Conservation (phyloP, 495 filamentous ascomycete genomes). For the Cairneyella variabilis region DNA sequence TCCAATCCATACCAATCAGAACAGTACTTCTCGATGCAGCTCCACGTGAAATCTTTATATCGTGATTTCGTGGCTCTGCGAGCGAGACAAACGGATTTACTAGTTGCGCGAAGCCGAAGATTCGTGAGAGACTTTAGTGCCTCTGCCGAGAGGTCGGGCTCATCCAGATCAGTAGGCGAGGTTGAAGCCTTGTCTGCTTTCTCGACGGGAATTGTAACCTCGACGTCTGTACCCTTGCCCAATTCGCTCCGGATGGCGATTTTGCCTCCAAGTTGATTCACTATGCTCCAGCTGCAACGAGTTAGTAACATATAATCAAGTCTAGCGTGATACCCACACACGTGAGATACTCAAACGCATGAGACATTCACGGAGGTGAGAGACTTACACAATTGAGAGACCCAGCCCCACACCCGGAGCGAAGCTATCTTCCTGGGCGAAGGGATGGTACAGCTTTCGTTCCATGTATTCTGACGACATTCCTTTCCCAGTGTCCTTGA, state of each 20-base stretch:
- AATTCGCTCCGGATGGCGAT: conserved; percentile 44
- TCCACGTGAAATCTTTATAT: conserved; percentile 8
- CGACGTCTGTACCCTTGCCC: conserved; percentile 22
- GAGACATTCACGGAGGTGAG: no score
- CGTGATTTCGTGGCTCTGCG: background rate
- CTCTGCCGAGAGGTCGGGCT: background rate
- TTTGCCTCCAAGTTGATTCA: conserved; percentile 53
- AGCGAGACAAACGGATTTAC: background rate
- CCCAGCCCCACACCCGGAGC: conserved; percentile 66
- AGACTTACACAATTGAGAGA: conserved; percentile 55
- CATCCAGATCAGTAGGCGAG: conserved; percentile 40
- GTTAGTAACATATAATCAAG: background rate
- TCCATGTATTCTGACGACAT: conserved; percentile 65
- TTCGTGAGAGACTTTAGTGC: conserved; percentile 2
- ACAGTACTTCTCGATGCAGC: conserved; percentile 13
- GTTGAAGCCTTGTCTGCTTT: conserved; percentile 5
- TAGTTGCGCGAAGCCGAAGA: conserved; percentile 5
- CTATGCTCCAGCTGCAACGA: conserved; percentile 40
- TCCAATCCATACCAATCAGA: conserved; percentile 20
- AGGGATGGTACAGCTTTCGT: conserved; percentile 62
- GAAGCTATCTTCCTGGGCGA: conserved; percentile 64
- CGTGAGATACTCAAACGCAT: no score
- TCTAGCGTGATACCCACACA: no score
- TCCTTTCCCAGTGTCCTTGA: conserved; percentile 36
- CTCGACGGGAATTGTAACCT: conserved; percentile 11